Base-by-base conservation (phyloP, 108 stramenopile species). In the Hondaea fermentalgiana region DNA sequence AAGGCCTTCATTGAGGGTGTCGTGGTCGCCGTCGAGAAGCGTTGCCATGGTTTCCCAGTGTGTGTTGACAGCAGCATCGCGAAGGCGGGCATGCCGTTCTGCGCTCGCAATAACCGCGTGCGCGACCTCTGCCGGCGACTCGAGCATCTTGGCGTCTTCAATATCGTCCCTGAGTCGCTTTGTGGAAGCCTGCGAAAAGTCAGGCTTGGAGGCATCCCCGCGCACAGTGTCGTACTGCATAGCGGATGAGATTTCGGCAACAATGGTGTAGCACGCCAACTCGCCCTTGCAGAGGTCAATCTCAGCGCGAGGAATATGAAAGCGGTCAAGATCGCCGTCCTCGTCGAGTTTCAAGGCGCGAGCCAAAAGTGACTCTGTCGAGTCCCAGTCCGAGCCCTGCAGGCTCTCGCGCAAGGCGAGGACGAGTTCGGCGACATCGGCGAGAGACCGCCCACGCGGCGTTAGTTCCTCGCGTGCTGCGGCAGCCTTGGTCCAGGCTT, bases 131-230 rank as follows among this genome's bases (percentile, higher is more conserved):
- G 76, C 76, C 0, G 76, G 51, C 3, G 76, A 83, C 23, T 28
- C 76, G 25, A 83, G 51, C 76, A 83, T 53, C 28, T 83, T 83
- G 45, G 76, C 76, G 28, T 83, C 76, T 35, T 83, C 76, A 53
- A 83, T 83, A 28, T 83, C 76, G 16, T 47, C 76, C 0, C 76
- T 12, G 23, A 83, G 76, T 6, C 51, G 76, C 2, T 12, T 23
- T 12, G 76, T 53, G 1, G 49, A 47, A 53, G 76, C 76, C 2
- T 53, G 51, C 51, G 76, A 6, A 47, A 83, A 21, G 51, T 83
- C 76, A 6, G 51, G 76, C 49, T 83, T 23, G 45, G 49, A n/a
- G 49, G 76, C 49, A 23, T 47, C 45, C 12, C 76, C 76, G 49
- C 23, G 17, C 12, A 83, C 51, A 8, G 51, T 16, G 3, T 53